Evolutionary conservation across 176 grass and related monocot species (phyloP).

Genomic region (Ananas comosus): DNA sequence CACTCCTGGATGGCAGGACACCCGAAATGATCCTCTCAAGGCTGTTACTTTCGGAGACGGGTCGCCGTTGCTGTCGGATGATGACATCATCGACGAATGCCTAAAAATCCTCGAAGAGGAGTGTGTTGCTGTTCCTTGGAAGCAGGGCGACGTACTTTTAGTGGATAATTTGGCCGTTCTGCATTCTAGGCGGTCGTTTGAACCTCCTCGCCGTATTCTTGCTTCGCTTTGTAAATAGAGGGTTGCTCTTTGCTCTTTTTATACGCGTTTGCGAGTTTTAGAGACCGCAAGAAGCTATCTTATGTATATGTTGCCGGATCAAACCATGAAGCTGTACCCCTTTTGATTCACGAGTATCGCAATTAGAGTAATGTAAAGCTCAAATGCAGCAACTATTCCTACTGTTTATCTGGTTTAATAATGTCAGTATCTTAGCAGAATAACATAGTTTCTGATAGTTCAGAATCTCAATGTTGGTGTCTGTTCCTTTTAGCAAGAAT

Average conservation of each 20-base stretch:
- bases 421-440: too few species aligned
- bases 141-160: constrained; percentile 61
- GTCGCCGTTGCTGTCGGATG: constrained; percentile 33
- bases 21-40: constrained; percentile 76
- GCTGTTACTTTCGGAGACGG: constrained; percentile 77
- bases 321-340: too few species aligned
- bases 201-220: constrained; percentile 69
- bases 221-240: constrained; percentile 83
- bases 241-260: not conserved
- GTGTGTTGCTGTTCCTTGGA: constrained; percentile 59
- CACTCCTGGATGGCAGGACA: constrained; percentile 73
- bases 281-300: too few species aligned
- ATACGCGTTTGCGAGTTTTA: not conserved
- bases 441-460: too few species aligned
- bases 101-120: constrained; percentile 65
- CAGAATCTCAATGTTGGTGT: too few species aligned
- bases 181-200: constrained; percentile 63
- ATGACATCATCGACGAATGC: constrained; percentile 48
- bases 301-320: too few species aligned
- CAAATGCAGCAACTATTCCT: too few species aligned
- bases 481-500: too few species aligned
- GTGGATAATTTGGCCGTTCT: constrained; percentile 79
- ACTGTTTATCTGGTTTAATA: too few species aligned
- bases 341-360: too few species aligned
- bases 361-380: too few species aligned